Conservation (phyloP, 306 rosid genomes). For the Trifolium pratense region DNA sequence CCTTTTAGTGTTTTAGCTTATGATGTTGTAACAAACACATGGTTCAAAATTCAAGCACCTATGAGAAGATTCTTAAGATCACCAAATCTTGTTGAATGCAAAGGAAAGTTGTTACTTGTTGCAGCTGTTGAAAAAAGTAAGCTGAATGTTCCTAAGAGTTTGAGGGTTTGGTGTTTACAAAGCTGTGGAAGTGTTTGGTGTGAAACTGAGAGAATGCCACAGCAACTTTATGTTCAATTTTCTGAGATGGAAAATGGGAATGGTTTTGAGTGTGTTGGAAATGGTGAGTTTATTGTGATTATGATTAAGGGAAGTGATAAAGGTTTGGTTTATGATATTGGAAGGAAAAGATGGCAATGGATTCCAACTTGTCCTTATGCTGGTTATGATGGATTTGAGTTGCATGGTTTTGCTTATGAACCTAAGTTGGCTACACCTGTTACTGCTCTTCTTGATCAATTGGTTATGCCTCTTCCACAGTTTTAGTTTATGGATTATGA, state of each 20-base stretch:
- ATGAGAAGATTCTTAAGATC: constrained; percentile 83
- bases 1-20: constrained; percentile 79
- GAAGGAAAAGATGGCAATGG: constrained; percentile 87
- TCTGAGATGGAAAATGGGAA: constrained; percentile 64
- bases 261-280: constrained; percentile 79
- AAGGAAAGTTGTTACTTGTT: constrained; percentile 65
- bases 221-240: constrained; percentile 72
- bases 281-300: constrained; percentile 76
- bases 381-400: constrained; percentile 42
- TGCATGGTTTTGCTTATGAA: constrained; percentile 90
- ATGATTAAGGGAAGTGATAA: constrained; percentile 62
- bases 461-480: constrained; percentile 64
- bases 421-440: constrained; percentile 86
- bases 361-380: constrained; percentile 85
- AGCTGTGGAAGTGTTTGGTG: constrained; percentile 83
- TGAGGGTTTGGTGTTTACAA: constrained; percentile 84
- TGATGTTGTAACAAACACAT: constrained; percentile 57
- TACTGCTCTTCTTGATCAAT: constrained; percentile 73
- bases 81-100: constrained; percentile 72
- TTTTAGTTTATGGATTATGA: constrained; percentile 21
- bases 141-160: constrained; percentile 82
- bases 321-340: constrained; percentile 68
- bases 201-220: constrained; percentile 96
- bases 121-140: constrained; percentile 94
- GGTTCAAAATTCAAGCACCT: constrained; percentile 94